These are phyloP conservation scores for Fusarium austroafricanum DNA, from an alignment of 2,329 filamentous ascomycete genomes.

Conservation along the genomic window DNA sequence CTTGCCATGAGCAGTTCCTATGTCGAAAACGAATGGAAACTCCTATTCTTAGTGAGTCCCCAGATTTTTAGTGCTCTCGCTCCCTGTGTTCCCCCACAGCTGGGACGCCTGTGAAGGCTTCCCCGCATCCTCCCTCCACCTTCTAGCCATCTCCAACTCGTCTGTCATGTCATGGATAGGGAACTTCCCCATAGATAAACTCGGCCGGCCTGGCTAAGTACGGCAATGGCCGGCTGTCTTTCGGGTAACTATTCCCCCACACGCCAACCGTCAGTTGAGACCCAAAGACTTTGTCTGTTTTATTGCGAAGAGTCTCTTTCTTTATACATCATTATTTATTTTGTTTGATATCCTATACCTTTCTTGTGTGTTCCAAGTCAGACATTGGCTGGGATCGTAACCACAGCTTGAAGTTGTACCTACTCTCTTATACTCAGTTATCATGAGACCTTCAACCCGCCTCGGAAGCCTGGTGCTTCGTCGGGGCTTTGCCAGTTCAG, in stretches of 20 bases:
- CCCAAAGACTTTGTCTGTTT: not conserved
- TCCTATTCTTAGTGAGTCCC: slow-evolving; percentile 1
- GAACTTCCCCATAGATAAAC: not conserved
- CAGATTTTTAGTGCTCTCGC: slow-evolving; percentile 22
- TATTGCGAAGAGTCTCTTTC: not conserved
- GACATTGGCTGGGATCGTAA: not conserved
- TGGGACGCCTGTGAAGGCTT: slow-evolving; percentile 15
- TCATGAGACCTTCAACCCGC: slow-evolving; percentile 41
- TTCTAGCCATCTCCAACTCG: slow-evolving; percentile 19
- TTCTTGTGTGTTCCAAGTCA: not conserved
- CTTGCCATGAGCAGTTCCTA: no score
- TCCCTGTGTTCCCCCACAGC: slow-evolving; percentile 15
- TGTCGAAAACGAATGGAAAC: not conserved
- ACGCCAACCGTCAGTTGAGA: slow-evolving; percentile 11
- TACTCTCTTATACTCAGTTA: not conserved
- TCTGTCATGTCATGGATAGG: slow-evolving; percentile 1
- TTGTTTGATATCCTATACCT: not conserved
- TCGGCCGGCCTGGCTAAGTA: slow-evolving; percentile 46
- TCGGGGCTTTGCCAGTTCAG: slow-evolving; percentile 63
- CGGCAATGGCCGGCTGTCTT: slow-evolving; percentile 54
- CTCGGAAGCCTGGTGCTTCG: slow-evolving; percentile 51
- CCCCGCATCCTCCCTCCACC: slow-evolving; percentile 33
- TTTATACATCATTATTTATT: not conserved
- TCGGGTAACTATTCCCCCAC: slow-evolving; percentile 43
- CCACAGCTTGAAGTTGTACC: not conserved